Evolutionary conservation across 1,139 yeast species (phyloP).

Genomic region (Protomyces pachydermus): DNA sequence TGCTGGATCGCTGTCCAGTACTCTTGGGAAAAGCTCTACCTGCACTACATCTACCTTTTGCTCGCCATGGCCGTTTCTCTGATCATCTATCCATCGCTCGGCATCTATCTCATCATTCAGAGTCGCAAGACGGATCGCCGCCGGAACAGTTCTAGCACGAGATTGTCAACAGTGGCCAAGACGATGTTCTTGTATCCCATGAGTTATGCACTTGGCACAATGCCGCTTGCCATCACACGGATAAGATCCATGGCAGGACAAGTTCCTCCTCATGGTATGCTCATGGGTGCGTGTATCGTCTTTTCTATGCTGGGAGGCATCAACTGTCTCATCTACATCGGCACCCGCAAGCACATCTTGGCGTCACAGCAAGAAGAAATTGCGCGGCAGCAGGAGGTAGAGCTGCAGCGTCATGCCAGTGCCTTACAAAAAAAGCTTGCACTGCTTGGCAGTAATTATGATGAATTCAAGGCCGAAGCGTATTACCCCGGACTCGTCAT

Average conservation of each 20-base stretch:
- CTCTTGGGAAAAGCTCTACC: not conserved
- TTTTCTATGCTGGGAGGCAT: conserved; percentile 1
- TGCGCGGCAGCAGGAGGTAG: not conserved
- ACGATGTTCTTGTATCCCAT: conserved; percentile 3
- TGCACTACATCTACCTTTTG: not conserved
- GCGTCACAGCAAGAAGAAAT: not conserved
- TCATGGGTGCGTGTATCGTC: not conserved
- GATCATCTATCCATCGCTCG: not conserved
- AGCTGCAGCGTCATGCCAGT: not conserved
- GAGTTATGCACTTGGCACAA: not conserved
- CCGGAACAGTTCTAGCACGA: not conserved
- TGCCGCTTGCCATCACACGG: conserved; percentile 1
- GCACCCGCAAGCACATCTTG: not conserved
- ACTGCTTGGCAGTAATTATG: not conserved
- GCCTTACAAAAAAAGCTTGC: not conserved
- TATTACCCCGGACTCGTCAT: not conserved
- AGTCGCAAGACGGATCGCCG: not conserved
- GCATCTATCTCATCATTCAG: not conserved
- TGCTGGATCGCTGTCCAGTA: not conserved
- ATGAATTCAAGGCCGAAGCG: not conserved
- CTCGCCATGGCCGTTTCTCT: not conserved
- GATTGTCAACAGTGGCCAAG: not conserved
- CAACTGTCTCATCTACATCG: conserved; percentile 1
- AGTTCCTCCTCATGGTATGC: not conserved
- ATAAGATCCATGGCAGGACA: not conserved